Evolutionary conservation across 148 eudicot species (phyloP).

Genomic region (Oxyria digyna): DNA sequence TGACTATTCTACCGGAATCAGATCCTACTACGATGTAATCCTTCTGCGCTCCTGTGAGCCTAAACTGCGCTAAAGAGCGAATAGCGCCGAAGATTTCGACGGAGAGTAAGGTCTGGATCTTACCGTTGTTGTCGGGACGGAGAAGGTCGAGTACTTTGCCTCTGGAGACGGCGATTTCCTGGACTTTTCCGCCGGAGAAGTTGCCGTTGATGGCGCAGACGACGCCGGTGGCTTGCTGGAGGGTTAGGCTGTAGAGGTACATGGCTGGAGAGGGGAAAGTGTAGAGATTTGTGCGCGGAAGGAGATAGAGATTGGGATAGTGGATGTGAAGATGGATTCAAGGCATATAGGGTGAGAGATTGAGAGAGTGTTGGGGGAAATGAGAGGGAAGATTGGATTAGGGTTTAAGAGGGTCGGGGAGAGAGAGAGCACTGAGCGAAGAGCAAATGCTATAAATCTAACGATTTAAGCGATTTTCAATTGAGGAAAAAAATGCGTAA

Average conservation of each 20-base stretch:
- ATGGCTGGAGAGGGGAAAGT: constrained; percentile 15
- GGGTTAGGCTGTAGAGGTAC: constrained; percentile 91
- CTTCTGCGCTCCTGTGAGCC: constrained; percentile 83
- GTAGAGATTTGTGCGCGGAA: background rate
- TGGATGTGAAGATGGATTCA: background rate
- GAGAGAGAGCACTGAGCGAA: background rate
- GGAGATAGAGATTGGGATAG: background rate
- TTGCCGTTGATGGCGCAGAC: constrained; percentile 70
- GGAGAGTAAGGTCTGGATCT: constrained; percentile 79
- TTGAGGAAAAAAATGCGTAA: too few species aligned
- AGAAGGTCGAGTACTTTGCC: constrained; percentile 82
- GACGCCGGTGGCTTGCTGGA: constrained; percentile 75
- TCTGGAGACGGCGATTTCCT: constrained; percentile 73
- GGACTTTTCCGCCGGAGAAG: constrained; percentile 76
- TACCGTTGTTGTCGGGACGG: constrained; percentile 89
- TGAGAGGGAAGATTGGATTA: background rate
- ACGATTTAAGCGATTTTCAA: too few species aligned
- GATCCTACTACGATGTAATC: constrained; percentile 90
- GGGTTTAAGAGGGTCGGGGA: background rate
- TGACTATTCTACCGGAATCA: constrained; percentile 85
- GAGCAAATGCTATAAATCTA: too few species aligned
- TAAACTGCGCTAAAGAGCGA: constrained; percentile 72
- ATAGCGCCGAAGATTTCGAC: constrained; percentile 83
- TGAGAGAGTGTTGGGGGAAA: background rate
- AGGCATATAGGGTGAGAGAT: background rate